phyloP scores from a whole-genome alignment of 208 protist genomes.

The Acanthamoeba healyi region DNA sequence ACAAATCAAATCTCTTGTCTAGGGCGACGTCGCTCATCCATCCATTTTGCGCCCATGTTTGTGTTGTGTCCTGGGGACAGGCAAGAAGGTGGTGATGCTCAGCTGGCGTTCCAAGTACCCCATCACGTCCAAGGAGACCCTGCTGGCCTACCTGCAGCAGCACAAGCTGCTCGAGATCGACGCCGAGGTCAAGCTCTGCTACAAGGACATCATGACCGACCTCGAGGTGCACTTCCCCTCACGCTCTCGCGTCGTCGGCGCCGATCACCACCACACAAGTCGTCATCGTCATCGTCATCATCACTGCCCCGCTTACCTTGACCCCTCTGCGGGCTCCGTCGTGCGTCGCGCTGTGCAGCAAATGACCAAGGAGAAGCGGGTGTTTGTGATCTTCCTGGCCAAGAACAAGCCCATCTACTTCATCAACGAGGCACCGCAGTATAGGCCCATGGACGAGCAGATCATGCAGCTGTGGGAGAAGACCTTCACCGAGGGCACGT shows the following conservation, averaged over 20 bases:
- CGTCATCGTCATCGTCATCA: not conserved
- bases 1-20: not conserved
- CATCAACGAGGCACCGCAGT: constrained; percentile 35
- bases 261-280: not conserved
- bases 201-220: constrained; percentile 54
- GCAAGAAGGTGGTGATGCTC: constrained; percentile 24
- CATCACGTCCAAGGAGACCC: not conserved
- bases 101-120: constrained; percentile 53
- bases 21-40: not conserved
- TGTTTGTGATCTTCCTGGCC: constrained; percentile 34
- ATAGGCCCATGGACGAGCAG: constrained; percentile 35
- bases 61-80: not conserved
- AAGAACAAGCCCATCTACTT: constrained; percentile 69
- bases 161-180: constrained; percentile 37
- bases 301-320: too few species aligned
- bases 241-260: too few species aligned
- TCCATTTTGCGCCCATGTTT: not conserved
- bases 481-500: constrained; percentile 25
- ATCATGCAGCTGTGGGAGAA: constrained; percentile 41
- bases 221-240: constrained; percentile 27
- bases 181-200: constrained; percentile 60
- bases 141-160: constrained; percentile 31
- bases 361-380: constrained; percentile 38
- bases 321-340: too few species aligned
- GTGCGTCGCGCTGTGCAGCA: constrained; percentile 7